Conservation (phyloP, 345 rosid genomes). For the Trapa incisa region DNA sequence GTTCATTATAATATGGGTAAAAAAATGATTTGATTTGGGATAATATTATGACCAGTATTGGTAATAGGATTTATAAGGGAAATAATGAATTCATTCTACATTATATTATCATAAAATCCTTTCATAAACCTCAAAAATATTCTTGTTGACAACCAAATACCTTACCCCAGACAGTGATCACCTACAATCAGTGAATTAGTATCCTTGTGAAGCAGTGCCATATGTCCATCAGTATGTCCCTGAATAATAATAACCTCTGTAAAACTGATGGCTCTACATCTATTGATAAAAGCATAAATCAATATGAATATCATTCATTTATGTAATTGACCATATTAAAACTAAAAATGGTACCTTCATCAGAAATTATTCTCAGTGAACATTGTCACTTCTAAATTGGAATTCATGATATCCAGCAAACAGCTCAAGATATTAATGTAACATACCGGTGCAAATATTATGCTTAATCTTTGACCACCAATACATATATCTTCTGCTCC, state of each 20-base stretch:
- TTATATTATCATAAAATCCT: not conserved
- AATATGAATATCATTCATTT: not conserved
- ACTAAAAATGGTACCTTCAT: not conserved
- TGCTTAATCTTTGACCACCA: slow-evolving; percentile 56
- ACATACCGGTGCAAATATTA: slow-evolving; percentile 66
- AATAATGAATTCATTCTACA: not conserved
- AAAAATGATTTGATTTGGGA: not conserved
- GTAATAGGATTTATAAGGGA: not conserved
- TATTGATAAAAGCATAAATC: not conserved
- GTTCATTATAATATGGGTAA: too few relatives aligned
- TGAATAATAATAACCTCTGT: slow-evolving; percentile 19
- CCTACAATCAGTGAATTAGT: slow-evolving; percentile 69
- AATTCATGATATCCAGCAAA: not conserved
- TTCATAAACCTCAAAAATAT: not conserved
- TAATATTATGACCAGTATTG: not conserved
- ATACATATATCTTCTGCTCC: slow-evolving; percentile 70
- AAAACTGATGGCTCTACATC: not conserved
- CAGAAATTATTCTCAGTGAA: not conserved
- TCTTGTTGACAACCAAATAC: slow-evolving; percentile 1
- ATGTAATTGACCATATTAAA: not conserved
- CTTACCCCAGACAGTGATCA: slow-evolving; percentile 95
- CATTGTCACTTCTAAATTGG: not conserved
- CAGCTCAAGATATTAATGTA: not conserved
- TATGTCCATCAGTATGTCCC: slow-evolving; percentile 96
- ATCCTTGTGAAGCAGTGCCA: slow-evolving; percentile 51